Evolutionary conservation across 2,329 filamentous ascomycete species (phyloP), one percentile per base, ranked within the genome.

Genomic region (Grosmannia clavigera): DNA sequence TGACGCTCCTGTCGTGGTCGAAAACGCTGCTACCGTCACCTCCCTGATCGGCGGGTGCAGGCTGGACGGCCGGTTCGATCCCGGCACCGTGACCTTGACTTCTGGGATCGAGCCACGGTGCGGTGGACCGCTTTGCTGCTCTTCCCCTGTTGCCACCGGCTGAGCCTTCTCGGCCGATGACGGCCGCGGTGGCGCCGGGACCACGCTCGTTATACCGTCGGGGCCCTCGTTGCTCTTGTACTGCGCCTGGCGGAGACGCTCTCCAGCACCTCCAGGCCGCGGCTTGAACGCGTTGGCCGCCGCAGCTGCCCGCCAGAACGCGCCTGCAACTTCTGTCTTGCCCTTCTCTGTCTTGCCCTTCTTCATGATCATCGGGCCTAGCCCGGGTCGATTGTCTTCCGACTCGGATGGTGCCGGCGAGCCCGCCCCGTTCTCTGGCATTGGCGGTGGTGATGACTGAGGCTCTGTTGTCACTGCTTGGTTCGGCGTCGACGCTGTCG

Each of bases 301-400:
- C 60, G 80, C 83, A 0, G 90, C 90, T 29, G 90, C 90, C 71
- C 90, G 95, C 73, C 88, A 88, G 63, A 96, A 82, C 6, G 82
- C 80, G 43, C 82, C 86, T 25, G 88, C 88, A 66, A 94, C 78
- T 60, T 94, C 86, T n/a, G 78, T 80, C 63, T 81, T 84, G 1
- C 84, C 86, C 63, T 81, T 83, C 64, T 86, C 86, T n/a, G 78
- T 80, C 63, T 81, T 84, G 1, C 84, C 86, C 63, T 81, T 83
- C 64, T 86, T 83, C 72, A 90, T 92, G 67, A 96, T 87, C 92
- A 96, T 96, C 2, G 91, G 90, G 0, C 90, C 90, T 7, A 95
- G 79, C 1, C 90, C 91, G 22, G 90, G 90, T n/a, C 89, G 75
- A 7, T 63, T 68, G 2, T 79, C 77, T 2, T 61, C 65, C 43